Base-by-base conservation (phyloP, 441 rosid species). In the Manihot esculenta region DNA sequence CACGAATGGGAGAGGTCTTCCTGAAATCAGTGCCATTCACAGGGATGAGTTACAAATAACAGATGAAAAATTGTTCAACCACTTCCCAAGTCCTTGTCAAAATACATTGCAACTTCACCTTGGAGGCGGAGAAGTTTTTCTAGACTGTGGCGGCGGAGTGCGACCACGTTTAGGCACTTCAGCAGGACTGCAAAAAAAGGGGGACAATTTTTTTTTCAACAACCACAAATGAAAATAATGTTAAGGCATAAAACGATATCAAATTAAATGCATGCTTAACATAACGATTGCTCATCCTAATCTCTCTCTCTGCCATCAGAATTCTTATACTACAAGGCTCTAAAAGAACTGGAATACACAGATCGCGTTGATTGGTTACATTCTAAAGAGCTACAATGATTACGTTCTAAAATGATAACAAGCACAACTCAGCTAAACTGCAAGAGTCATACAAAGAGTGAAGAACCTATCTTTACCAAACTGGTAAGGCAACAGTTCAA, bases 1-100 rank as follows among this genome's bases (percentile, higher is more conserved):
- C 99, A 10, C 83, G 88, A 81, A 74, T 71, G 0, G 92, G 93
- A 62, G 93, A 81, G 68, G 83, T 80, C 84, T 93, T 95, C 92
- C 99, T 95, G 90, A 69, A 84, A 84, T 44, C 21, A 75, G 18
- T 20, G 27, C 20, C 42, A 54, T 5, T 33, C 50, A 62, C 3
- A 35, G 41, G 7, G 3, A 35, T 35, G 41, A 35, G 7, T 59
- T 47, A 49, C 18, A 33, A 60, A 35, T 23, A 15, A n/a, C 7
- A 27, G 15, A 21, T 15, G 41, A 10, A 5, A 66, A n/a, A 2
- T 35, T 18, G 24, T 45, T 20, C 18, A 13, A 27, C 51, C 11
- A 30, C 41, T 58, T 58, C 18, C 61, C 14, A 35, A 20, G 11
- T 62, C 38, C 47, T 58, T 7, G 44, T 18, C 50, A 20, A 12